Evolutionary conservation across 2,329 filamentous ascomycete species (phyloP).

Genomic region (Apiospora malaysiana): DNA sequence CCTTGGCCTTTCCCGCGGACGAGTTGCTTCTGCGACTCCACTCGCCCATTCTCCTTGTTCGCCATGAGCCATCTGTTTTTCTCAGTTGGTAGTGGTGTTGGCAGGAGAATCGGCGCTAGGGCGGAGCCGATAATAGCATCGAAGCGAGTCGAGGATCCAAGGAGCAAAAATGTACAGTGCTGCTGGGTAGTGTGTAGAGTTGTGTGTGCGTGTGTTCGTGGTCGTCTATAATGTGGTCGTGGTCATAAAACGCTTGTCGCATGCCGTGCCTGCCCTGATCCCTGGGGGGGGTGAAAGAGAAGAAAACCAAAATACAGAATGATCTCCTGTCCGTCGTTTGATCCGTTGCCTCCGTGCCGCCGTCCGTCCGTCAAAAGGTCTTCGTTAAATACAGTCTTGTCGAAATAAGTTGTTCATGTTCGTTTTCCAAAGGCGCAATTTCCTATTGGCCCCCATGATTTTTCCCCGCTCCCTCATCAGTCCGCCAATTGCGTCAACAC

Average conservation of each 20-base stretch:
- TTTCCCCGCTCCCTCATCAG: slow-evolving; percentile 28
- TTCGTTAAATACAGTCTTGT: slow-evolving; percentile 18
- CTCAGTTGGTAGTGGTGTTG: background rate
- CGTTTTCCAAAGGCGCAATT: background rate
- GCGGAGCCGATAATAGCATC: background rate
- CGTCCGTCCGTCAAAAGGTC: slow-evolving; percentile 1
- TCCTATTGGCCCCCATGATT: background rate
- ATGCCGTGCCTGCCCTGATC: slow-evolving; percentile 9
- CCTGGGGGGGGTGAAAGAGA: background rate
- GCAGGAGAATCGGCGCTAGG: background rate
- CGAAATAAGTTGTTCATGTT: background rate
- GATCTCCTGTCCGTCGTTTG: background rate
- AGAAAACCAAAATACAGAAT: slow-evolving; percentile 10
- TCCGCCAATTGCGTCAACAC: slow-evolving; percentile 69
- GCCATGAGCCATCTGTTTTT: background rate
- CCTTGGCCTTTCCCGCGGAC: background rate
- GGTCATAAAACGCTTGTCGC: slow-evolving; percentile 17
- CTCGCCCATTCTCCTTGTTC: background rate
- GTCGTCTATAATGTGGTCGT: slow-evolving; percentile 19
- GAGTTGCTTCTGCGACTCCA: background rate
- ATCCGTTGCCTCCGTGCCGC: slow-evolving; percentile 11
- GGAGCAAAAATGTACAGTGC: slow-evolving; percentile 14
- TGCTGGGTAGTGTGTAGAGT: background rate
- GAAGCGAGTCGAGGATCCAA: background rate
- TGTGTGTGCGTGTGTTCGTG: slow-evolving; percentile 4